phyloP scores from a whole-genome alignment of 305 asterid genomes.

The Withania somnifera region DNA sequence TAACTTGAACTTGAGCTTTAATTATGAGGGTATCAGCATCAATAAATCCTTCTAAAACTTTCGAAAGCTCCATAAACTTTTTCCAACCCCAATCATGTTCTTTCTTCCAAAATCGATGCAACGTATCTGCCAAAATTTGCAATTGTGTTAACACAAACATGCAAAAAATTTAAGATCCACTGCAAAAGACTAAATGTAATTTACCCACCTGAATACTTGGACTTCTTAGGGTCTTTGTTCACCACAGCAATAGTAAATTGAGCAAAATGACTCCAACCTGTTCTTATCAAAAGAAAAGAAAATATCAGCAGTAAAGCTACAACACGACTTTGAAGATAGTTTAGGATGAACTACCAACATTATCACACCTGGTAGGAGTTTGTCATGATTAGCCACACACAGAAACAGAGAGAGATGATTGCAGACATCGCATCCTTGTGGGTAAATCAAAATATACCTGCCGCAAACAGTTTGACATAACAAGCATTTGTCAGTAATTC shows the following conservation, averaged over 20 bases:
- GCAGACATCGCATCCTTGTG: constrained; percentile 97
- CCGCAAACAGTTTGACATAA: constrained; percentile 14
- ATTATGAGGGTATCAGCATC: constrained; percentile 76
- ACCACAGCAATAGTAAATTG: constrained; percentile 94
- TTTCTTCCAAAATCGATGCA: constrained; percentile 93
- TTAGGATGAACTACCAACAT: neutral
- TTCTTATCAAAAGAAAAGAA: neutral
- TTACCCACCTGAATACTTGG: constrained; percentile 79
- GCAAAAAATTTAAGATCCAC: neutral
- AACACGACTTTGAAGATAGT: neutral
- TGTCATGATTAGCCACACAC: constrained; percentile 96
- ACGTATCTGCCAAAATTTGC: constrained; percentile 53
- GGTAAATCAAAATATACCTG: constrained; percentile 95
- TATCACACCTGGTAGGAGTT: constrained; percentile 86
- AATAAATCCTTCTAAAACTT: constrained; percentile 76
- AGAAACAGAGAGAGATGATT: constrained; percentile 95
- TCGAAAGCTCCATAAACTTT: constrained; percentile 97
- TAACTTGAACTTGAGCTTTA: constrained; percentile 95
- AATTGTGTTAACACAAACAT: neutral
- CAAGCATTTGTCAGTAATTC: neutral
- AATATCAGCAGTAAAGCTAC: constrained; percentile 4
- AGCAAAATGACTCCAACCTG: constrained; percentile 99
- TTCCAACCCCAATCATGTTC: constrained; percentile 99
- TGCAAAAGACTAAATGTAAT: neutral
- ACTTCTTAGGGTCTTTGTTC: constrained; percentile 91